Base-by-base conservation (phyloP, 1,139 yeast genomes). In the Debaryomyces robertsiae region DNA sequence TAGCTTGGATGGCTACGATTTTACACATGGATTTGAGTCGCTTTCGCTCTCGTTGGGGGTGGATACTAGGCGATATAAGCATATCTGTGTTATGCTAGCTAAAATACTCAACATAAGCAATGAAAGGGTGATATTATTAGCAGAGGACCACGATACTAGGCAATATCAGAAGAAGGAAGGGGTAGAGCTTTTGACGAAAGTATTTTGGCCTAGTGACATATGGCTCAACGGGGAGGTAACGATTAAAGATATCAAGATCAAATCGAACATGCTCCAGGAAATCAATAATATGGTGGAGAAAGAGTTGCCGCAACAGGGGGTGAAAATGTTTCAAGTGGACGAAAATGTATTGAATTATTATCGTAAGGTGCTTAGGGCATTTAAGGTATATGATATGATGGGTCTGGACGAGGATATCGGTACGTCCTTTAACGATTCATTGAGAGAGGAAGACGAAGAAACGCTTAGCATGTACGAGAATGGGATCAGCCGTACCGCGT, bases 201-300 rank as follows among this genome's bases (percentile, higher is more conserved):
- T 72, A 2, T 53, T 54, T 2, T 53, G 72, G 11, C 75, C 77
- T 1, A 44, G 46, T n/a, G 75, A 71, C 43, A 46, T 69, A 17
- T 73, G 78, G 78, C 50, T 67, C 23, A 53, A 54, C 33, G 67
- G 65, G 22, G 67, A 65, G 23, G 54, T 71, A 2, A 44, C 49
- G 18, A 57, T 72, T 18, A 58, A 61, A 36, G 70, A 70, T 40
- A 46, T 60, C 41, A 63, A 61, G 40, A 55, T 68, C 30, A 73
- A 73, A 48, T 55, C 57, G 11, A 54, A 66, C 7, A 52, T 72
- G 46, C 52, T 73, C 35, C 52, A 49, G 14, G 77, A 72, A 36
- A 57, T 70, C 22, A 69, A 65, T 48, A 40, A 54, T 19, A 59
- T 69, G 61, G 51, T 71, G 6, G 63, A 57, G 25, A 41, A 42